Evolutionary conservation across 2,329 filamentous ascomycete genomes (phyloP), one percentile per base, ranked within the genome.

Genomic region (Penicillium sp.): DNA sequence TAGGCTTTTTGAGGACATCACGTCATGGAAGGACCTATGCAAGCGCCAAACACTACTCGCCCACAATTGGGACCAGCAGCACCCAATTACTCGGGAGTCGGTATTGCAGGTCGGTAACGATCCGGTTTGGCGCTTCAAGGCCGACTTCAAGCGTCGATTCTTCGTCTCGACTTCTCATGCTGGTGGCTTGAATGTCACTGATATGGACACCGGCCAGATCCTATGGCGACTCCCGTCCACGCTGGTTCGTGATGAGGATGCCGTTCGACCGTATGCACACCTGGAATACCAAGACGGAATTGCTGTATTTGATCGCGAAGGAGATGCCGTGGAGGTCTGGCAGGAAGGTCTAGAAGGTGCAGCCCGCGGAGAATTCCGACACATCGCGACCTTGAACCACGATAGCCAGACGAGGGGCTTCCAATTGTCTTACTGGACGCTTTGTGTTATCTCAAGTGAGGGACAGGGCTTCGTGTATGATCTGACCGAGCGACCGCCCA

Each of bases 221-320:
- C 55, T 76, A 5, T 75, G 71, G 69, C 56, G 53, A 22, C 60
- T 66, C 2, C 64, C 64, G 20, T 61, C 64, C 1, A 55, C 56
- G 28, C 46, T 55, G 18, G 55, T 62, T 42, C 52, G 34, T 16
- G 57, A 60, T 9, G 45, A 53, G 18, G 49, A 66, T 9, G 59
- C 62, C 0, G 72, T 74, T 26, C 63, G 70, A 10, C 65, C 68
- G 4, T 74, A 69, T 45, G 73, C 73, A 1, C 73, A 75, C 57
- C 56, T 76, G 9, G 73, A 76, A 43, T 76, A 76, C 44, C 65
- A 74, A 46, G 67, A 74, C 56, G 73, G 72, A 9, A 70, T 67
- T 40, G 71, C 67, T 2, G 71, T 72, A 2, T 76, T 70, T 56
- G 73, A 75, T 52, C 62, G 70, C 0, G 66, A 69, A 34, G 71